Conservation (phyloP, 345 rosid species). For the Ceriops tagal region DNA sequence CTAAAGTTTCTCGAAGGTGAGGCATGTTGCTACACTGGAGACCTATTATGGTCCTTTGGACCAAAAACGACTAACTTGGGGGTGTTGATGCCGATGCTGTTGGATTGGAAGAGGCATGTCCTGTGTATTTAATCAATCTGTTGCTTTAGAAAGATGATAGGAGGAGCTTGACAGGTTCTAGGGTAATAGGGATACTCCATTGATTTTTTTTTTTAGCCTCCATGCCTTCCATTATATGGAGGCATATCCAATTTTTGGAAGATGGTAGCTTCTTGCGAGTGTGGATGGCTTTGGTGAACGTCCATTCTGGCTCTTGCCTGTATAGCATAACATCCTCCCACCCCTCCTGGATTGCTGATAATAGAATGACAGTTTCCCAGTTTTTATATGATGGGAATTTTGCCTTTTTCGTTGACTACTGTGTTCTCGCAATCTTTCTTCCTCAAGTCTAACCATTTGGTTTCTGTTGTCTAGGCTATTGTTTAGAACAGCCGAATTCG, state of each 20-base stretch:
- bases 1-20: slow-evolving; percentile 29
- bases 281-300: slow-evolving; percentile 16
- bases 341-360: slow-evolving; percentile 13
- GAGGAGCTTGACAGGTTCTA: background rate
- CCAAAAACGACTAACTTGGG: slow-evolving; percentile 13
- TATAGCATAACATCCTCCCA: slow-evolving; percentile 3
- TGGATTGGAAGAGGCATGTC: slow-evolving; percentile 18
- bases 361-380: slow-evolving; percentile 28
- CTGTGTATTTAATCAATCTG: slow-evolving; percentile 13
- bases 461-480: slow-evolving; percentile 8
- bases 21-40: slow-evolving; percentile 13
- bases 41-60: background rate
- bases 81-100: slow-evolving; percentile 15
- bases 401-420: slow-evolving; percentile 15
- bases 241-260: slow-evolving; percentile 17
- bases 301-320: slow-evolving; percentile 17
- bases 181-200: no score
- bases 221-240: slow-evolving; percentile 13
- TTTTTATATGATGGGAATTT: slow-evolving; percentile 33
- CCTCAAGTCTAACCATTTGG: slow-evolving; percentile 16
- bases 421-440: slow-evolving; percentile 18
- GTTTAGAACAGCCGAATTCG: slow-evolving; percentile 9
- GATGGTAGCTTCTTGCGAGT: slow-evolving; percentile 10
- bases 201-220: no score
- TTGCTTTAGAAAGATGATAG: slow-evolving; percentile 4